Base-by-base conservation (phyloP, 768 basidiomycete genomes). In the Lactarius tabidus region DNA sequence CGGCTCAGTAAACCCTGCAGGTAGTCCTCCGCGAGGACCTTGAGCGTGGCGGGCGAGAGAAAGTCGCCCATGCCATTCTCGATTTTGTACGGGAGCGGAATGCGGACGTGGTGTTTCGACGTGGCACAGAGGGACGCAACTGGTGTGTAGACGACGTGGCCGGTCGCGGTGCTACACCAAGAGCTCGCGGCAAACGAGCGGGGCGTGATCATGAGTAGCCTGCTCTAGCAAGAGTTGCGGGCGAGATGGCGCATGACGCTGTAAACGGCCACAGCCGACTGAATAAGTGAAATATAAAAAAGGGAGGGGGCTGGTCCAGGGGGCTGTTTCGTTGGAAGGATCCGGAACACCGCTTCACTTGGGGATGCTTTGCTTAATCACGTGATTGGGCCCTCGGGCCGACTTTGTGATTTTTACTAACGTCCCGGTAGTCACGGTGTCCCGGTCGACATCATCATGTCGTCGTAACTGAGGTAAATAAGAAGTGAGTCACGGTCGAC, bases 1-100 rank as follows among this genome's bases (percentile, higher is more conserved):
- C 91, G 82, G 61, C 87, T 81, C 81, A 96, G 76, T 36, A 95
- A 79, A 10, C 94, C 94, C 66, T 90, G 82, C 73, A 95, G 94
- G 76, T 91, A 97, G 71, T 95, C 93, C 57, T 86, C 80, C 3
- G 88, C 88, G 57, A 94, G 78, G 64, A 83, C 82, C 67, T 82
- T 84, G 64, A 95, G 81, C 1, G 89, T 88, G n/a, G 74, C 70
- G 26, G 91, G 86, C 1, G 90, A 85, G 71, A 95, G 78, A 74
- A 96, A 96, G 26, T 85, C 78, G 53, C 89, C 90, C 36, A 95
- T 78, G 23, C 93, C 94, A 45, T 83, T 77, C 53, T 91, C 84
- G 33, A 87, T 73, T 10, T 81, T 75, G 77, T 93, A 95, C 1
- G 85, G 85, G 33, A 91, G 81, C 12, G 75, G 71, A 70, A 78